A percentile compares a stretch with the other conserved stretches of the same genome.
Evolutionary conservation across 352 stramenopile genomes (phyloP).

Genomic region (Phytophthora citrophthora): DNA sequence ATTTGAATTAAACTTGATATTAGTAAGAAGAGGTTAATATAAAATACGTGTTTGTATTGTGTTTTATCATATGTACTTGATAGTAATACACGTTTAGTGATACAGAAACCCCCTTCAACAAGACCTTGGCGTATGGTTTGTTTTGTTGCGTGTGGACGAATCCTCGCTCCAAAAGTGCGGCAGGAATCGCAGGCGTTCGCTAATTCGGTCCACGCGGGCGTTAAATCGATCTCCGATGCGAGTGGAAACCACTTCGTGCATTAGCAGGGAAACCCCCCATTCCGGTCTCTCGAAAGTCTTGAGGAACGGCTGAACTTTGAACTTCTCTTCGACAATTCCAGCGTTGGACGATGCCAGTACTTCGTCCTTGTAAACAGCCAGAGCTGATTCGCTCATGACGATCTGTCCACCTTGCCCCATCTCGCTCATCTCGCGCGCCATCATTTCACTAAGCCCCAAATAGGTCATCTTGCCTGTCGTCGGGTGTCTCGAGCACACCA

Average conservation of each 20-base stretch:
- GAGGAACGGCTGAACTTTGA: constrained; percentile 34
- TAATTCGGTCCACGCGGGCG: constrained; percentile 16
- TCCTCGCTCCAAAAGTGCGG: constrained; percentile 34
- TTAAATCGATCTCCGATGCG: constrained; percentile 52
- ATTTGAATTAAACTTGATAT: neutral
- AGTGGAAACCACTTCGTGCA: constrained; percentile 47
- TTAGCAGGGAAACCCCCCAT: constrained; percentile 44
- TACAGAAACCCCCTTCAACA: constrained; percentile 20
- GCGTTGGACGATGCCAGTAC: constrained; percentile 23
- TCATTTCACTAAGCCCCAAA: constrained; percentile 68
- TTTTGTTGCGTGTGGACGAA: constrained; percentile 19
- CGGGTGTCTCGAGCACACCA: constrained; percentile 72
- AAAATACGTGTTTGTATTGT: constrained; percentile 3
- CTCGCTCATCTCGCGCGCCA: constrained; percentile 72
- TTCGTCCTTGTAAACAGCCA: constrained; percentile 49
- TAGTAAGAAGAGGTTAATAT: neutral
- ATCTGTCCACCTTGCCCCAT: constrained; percentile 72
- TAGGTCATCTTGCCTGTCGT: constrained; percentile 85
- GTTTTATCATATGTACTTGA: neutral
- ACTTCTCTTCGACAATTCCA: constrained; percentile 29
- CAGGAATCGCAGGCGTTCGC: constrained; percentile 26
- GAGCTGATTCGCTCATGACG: constrained; percentile 64
- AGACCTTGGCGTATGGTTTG: constrained; percentile 9
- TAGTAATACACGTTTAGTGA: constrained; percentile 17
- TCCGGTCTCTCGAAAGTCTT: constrained; percentile 44